Base-by-base conservation (phyloP, 345 rosid genomes). In the Nasturtium officinale region DNA sequence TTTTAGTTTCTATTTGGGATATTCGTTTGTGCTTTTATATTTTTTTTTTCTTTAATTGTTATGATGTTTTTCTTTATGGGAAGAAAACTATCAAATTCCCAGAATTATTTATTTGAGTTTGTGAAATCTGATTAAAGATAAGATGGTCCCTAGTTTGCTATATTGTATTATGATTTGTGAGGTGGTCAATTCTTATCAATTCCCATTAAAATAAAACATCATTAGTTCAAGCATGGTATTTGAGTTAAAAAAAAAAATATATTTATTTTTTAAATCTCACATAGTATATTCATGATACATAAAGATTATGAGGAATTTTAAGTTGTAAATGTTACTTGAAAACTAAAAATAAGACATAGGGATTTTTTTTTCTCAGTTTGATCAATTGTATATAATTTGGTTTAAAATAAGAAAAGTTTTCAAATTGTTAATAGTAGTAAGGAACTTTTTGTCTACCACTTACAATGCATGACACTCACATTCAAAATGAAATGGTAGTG, bases 11-110 rank as follows among this genome's bases (percentile, higher is more conserved):
- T 29, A 3, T 43, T 20, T 56, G 32, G 73, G n/a, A 69, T 56
- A 43, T 69, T 69, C 65, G 42, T 28, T 68, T 56, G 15, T 68
- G 64, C 54, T 68, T 68, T 43, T 67, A 26, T 54, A 13, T 54
- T 55, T 65, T 64, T 17, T 4, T 54, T 0, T 8, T 4, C 3
- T 59, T n/a, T n/a, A n/a, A 9, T 6, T 42, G 1, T 42, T 15
- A 1, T 5, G 28, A 37, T 9, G 5, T 25, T 55, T 55, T 8
- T 55, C 3, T 8, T 29, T 29, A 11, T 18, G 28, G 6, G 6
- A 40, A 13, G 32, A 21, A 38, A 23, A 21, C 37, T 12, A 33
- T 11, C 3, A 20, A 20, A 37, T 37, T 18, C 9, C 10, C 29
- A 37, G 0, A 35, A 20, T 18, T 59, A 20, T 3, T 20, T 32